These are phyloP conservation scores for Starmerella apicola DNA, from an alignment of 805 yeast species.

Conservation along the genomic window DNA sequence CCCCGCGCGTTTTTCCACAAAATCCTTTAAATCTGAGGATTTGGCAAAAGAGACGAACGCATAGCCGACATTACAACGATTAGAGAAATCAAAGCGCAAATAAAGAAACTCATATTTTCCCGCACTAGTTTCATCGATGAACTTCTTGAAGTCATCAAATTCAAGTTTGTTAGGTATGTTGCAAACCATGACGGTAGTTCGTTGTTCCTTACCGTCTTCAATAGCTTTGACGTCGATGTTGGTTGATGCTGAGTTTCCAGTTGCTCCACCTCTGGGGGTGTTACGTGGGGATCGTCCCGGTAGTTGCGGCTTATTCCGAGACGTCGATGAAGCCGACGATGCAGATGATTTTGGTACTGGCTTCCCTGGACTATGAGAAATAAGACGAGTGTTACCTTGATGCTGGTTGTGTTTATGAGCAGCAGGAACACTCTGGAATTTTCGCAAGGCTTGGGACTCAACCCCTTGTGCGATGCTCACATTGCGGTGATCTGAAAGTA, in stretches of 20 bases:
- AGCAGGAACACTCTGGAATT: too few species aligned
- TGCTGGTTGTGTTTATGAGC: not conserved
- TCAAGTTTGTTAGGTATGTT: conserved; percentile 43
- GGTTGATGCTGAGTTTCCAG: not conserved
- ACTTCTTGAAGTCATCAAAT: conserved; percentile 35
- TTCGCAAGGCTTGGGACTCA: too few species aligned
- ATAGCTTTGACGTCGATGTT: conserved; percentile 31
- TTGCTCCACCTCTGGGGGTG: not conserved
- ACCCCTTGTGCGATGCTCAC: too few species aligned
- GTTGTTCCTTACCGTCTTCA: conserved; percentile 31
- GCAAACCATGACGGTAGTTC: conserved; percentile 42
- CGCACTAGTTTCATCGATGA: conserved; percentile 35
- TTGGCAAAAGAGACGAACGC: conserved; percentile 40
- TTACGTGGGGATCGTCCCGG: too few species aligned
- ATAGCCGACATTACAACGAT: conserved; percentile 44
- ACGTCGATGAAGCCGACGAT: not conserved
- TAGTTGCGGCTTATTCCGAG: not conserved
- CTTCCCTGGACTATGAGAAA: too few species aligned
- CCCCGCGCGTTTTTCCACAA: conserved; percentile 37
- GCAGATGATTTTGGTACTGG: not conserved
- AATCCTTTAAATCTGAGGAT: conserved; percentile 34
- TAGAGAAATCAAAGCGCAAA: conserved; percentile 40
- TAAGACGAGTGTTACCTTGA: too few species aligned
- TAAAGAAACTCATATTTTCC: conserved; percentile 32
- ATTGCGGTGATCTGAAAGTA: too few species aligned